A percentile compares a stretch with the other conserved stretches of the same genome.
Evolutionary conservation across 2,329 filamentous ascomycete genomes (phyloP).

Genomic region (Trichoderma sp.): DNA sequence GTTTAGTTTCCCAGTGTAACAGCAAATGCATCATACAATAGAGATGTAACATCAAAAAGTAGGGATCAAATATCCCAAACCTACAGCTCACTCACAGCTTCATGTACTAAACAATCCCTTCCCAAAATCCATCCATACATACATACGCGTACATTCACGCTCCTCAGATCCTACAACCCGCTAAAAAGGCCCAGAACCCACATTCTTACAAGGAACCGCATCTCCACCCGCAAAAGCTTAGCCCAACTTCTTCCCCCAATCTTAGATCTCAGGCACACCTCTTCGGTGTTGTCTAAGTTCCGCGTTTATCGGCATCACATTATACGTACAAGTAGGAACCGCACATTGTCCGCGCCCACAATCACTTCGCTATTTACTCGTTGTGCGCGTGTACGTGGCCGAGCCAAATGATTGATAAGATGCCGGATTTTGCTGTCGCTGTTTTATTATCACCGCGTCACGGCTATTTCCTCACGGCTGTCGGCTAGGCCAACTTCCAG

Average conservation of each 20-base stretch:
- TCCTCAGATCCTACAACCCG: background rate
- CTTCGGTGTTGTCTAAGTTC: background rate
- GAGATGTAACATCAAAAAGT: background rate
- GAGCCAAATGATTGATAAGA: background rate
- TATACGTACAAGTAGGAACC: background rate
- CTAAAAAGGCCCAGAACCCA: background rate
- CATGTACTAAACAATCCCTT: background rate
- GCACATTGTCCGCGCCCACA: background rate
- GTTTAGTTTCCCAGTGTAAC: background rate
- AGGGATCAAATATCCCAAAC: background rate
- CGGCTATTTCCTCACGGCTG: background rate
- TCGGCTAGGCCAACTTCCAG: background rate
- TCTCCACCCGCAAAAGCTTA: background rate
- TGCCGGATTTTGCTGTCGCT: background rate
- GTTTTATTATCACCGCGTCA: background rate
- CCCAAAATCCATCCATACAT: background rate
- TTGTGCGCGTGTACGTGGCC: background rate
- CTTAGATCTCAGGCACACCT: background rate
- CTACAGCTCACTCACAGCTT: background rate
- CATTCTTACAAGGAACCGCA: background rate
- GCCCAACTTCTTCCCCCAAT: background rate
- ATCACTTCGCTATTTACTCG: background rate
- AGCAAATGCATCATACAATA: background rate
- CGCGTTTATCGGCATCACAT: background rate
- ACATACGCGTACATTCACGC: background rate